Evolutionary conservation across 2,329 filamentous ascomycete genomes (phyloP).

Genomic region (Hypomyces rosellus): DNA sequence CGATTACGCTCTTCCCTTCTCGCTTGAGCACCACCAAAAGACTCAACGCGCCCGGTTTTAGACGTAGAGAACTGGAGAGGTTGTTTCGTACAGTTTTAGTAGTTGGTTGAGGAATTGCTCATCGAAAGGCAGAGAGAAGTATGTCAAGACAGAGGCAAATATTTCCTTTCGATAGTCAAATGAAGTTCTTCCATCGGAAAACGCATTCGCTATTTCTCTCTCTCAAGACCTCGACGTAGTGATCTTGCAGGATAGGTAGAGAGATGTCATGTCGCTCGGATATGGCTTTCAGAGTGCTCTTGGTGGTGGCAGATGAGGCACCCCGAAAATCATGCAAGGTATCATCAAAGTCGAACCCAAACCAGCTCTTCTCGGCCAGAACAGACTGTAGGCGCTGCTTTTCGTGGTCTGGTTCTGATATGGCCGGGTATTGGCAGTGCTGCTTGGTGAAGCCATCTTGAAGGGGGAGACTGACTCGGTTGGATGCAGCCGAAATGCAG

Average conservation of each 20-base stretch:
- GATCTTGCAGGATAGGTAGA: conserved; percentile 13
- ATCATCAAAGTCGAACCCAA: conserved; percentile 44
- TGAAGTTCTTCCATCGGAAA: conserved; percentile 38
- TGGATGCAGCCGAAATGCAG: no score
- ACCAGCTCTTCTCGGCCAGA: conserved; percentile 26
- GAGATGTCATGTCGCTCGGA: conserved; percentile 13
- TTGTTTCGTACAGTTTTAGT: conserved; percentile 24
- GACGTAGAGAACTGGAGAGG: conserved; percentile 23
- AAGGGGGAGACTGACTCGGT: no score
- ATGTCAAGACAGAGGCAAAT: conserved; percentile 27
- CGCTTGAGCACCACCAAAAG: conserved; percentile 29
- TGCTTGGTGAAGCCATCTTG: no score
- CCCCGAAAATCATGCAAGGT: conserved; percentile 41
- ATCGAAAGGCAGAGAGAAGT: conserved; percentile 18
- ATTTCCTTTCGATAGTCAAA: conserved; percentile 36
- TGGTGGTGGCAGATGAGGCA: conserved; percentile 31
- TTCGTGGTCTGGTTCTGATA: no score
- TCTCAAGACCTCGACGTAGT: conserved; percentile 29
- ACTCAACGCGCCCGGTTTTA: conserved; percentile 31
- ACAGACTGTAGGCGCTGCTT: conserved; percentile 6
- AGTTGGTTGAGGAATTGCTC: conserved; percentile 15
- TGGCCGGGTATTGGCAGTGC: no score
- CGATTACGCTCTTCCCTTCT: conserved; percentile 31
- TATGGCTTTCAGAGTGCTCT: conserved; percentile 26
- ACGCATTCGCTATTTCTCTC: conserved; percentile 32